Percentiles rank a stretch among this genome's conserved stretches.
phyloP scores from a whole-genome alignment of 805 yeast genomes.

The Wilhelminamyces savonicus region DNA sequence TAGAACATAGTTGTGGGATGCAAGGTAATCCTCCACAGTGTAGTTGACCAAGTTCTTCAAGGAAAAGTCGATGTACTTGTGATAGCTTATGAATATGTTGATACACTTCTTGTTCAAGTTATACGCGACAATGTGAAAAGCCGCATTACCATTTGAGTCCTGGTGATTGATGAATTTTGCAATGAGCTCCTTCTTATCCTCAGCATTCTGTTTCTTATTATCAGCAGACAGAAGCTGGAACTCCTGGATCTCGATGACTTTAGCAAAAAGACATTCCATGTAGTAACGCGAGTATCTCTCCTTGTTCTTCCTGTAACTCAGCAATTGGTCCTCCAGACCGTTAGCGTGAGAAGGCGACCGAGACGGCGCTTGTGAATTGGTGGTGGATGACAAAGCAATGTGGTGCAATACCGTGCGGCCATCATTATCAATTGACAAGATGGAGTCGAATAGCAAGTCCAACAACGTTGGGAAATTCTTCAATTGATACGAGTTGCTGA shows the following conservation, averaged over 20 bases:
- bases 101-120: conserved; percentile 17
- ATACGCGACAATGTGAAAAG: conserved; percentile 80
- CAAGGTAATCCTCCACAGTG: conserved; percentile 22
- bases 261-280: conserved; percentile 30
- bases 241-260: conserved; percentile 25
- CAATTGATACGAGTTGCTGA: conserved; percentile 32
- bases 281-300: conserved; percentile 35
- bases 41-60: conserved; percentile 18
- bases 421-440: conserved; percentile 29
- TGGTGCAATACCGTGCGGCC: conserved; percentile 39
- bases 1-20: conserved; percentile 20
- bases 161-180: conserved; percentile 68
- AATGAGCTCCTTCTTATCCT: conserved; percentile 24
- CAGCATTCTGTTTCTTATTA: conserved; percentile 5
- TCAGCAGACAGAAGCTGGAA: conserved; percentile 9
- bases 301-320: conserved; percentile 15
- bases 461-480: conserved; percentile 31
- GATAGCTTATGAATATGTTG: conserved; percentile 17
- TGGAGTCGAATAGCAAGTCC: conserved; percentile 29
- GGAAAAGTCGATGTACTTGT: conserved; percentile 17
- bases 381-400: conserved; percentile 18
- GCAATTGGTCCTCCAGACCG: no score
- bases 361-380: no score
- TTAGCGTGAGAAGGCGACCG: no score
- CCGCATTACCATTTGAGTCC: conserved; percentile 92